Conservation (phyloP, 2,329 filamentous ascomycete species). For the Claviceps sorghi region DNA sequence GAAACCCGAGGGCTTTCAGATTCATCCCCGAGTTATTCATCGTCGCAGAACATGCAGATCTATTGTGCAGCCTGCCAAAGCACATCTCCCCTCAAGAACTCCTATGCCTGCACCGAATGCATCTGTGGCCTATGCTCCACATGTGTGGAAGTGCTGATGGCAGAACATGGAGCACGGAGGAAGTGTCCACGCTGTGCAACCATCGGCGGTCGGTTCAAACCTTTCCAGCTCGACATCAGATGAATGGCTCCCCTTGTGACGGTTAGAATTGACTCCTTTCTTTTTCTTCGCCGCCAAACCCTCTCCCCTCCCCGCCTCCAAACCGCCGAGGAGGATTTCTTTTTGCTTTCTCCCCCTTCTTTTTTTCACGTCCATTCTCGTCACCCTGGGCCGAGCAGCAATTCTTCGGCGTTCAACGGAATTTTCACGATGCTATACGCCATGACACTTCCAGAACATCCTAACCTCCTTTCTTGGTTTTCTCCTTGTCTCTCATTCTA, state of each 20-base stretch:
- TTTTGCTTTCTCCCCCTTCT: neutral
- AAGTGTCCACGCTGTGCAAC: constrained; percentile 70
- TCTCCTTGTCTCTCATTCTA: neutral
- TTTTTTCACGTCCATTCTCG: neutral
- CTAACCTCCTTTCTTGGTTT: neutral
- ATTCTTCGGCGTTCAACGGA: constrained; percentile 1
- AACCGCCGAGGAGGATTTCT: no score
- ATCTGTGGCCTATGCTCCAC: constrained; percentile 84
- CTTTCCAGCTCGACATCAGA: constrained; percentile 64
- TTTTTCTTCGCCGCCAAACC: neutral
- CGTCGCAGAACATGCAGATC: constrained; percentile 66
- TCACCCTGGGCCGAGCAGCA: neutral
- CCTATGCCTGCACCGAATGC: constrained; percentile 90
- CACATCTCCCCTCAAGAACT: constrained; percentile 62
- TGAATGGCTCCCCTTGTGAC: constrained; percentile 5
- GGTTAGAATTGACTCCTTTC: constrained; percentile 1
- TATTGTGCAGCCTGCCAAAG: constrained; percentile 82
- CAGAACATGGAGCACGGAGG: constrained; percentile 58
- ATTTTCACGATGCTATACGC: neutral
- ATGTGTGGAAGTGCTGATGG: constrained; percentile 69
- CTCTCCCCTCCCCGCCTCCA: neutral
- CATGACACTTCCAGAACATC: neutral
- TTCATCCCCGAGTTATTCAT: constrained; percentile 60
- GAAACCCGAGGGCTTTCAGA: constrained; percentile 48
- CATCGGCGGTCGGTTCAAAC: constrained; percentile 68